Base-by-base conservation (phyloP, 305 asterid species). In the Euphrasia arctica region DNA sequence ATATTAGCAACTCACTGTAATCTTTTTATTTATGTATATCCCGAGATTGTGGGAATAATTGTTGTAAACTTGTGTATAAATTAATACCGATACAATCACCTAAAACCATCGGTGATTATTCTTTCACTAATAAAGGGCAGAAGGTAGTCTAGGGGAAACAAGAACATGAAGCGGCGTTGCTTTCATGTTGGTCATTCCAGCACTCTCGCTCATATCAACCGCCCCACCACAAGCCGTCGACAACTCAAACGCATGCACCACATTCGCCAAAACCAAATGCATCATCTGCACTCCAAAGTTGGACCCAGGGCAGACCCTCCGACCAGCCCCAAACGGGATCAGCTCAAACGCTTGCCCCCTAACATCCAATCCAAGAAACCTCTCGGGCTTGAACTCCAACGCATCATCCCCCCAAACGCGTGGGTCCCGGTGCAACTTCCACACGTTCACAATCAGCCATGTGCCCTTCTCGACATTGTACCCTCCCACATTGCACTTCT, bases 141-240 rank as follows among this genome's bases (percentile, higher is more conserved):
- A 11, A 25, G 58, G 22, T 27, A 54, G 60, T 55, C 60, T 55
- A 7, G 60, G 60, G 14, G 60, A 5, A 55, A 55, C 36, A 55
- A 55, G 60, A 55, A 55, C 60, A 55, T 55, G 41, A 55, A 27
- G 60, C 11, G 60, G 60, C 4, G 14, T 25, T 39, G 60, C 60
- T 55, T 55, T 55, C 39, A 25, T 55, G 15, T 55, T 55, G 9
- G 36, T 55, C 60, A 55, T 25, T 9, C 60, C 60, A 55, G 13
- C 39, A 55, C 60, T 55, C 14, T 28, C 60, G 10, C 12, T 55
- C 60, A 55, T 55, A 27, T 55, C 60, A 0, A 27, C 60, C 39
- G n/a, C 14, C 9, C 27, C 36, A 55, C 9, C 39, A 0, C 41
- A 55, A 39, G 11, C 60, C 5, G 60, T 55, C 41, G 60, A 55